Evolutionary conservation across 2,329 filamentous ascomycete species (phyloP).

Genomic region (Nemania sp.): DNA sequence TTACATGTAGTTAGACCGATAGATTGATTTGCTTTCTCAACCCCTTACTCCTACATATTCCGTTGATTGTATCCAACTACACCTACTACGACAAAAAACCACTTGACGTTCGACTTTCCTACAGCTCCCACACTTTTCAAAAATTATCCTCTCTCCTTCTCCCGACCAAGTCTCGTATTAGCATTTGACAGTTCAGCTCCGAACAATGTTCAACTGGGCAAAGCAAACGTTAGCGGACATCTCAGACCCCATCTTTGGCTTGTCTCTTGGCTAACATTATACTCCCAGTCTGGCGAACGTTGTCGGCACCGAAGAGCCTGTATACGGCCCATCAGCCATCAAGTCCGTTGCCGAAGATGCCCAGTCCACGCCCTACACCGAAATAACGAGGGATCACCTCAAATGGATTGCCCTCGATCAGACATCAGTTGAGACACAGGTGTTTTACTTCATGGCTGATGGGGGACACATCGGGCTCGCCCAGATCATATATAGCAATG

Average conservation of each 20-base stretch:
- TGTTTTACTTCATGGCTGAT: conserved; percentile 86
- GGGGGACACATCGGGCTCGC: conserved; percentile 75
- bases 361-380: conserved; percentile 77
- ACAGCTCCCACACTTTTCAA: not conserved
- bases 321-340: conserved; percentile 89
- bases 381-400: conserved; percentile 75
- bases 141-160: not conserved
- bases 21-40: not conserved
- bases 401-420: conserved; percentile 82
- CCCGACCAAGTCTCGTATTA: not conserved
- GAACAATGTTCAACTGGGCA: conserved; percentile 88
- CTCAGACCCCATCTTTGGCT: conserved; percentile 28
- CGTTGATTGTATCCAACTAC: not conserved
- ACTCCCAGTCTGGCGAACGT: conserved; percentile 69
- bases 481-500: conserved; percentile 97
- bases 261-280: conserved; percentile 33
- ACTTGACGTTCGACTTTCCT: not conserved
- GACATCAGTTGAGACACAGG: conserved; percentile 93
- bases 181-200: conserved; percentile 33
- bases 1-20: too few species aligned
- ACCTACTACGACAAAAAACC: not conserved
- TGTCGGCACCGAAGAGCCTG: conserved; percentile 93
- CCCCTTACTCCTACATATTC: conserved; percentile 22
- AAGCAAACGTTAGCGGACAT: conserved; percentile 75
- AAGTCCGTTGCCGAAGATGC: conserved; percentile 83